Percentiles rank a stretch among this genome's conserved stretches.
Conservation (phyloP, 2,329 filamentous ascomycete genomes). For the Diaporthe sp. region DNA sequence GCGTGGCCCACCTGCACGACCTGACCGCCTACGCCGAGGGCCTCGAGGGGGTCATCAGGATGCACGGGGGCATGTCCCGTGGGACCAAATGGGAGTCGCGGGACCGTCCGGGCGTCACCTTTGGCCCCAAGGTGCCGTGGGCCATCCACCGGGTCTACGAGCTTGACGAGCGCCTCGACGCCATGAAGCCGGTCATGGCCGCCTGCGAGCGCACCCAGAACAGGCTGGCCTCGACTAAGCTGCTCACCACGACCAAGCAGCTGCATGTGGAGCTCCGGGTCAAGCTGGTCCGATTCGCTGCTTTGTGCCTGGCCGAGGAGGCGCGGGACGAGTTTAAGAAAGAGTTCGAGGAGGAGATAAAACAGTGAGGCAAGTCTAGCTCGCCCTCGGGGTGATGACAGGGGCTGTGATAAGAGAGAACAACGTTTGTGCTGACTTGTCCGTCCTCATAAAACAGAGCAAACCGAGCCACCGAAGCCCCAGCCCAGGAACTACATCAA, state of each 20-base stretch:
- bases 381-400: neutral
- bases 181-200: neutral
- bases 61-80: neutral
- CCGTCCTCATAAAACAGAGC: neutral
- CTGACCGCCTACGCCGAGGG: neutral
- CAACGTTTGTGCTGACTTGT: neutral
- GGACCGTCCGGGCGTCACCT: neutral
- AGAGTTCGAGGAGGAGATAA: neutral
- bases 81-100: neutral
- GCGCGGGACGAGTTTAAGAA: neutral
- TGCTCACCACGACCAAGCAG: neutral
- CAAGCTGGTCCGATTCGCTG: neutral
- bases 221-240: neutral
- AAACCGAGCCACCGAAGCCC: no score
- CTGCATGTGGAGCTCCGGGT: neutral
- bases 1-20: neutral
- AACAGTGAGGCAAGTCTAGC: neutral
- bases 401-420: neutral
- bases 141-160: neutral
- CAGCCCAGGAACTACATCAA: neutral
- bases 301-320: neutral
- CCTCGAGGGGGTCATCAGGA: neutral
- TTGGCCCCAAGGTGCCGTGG: neutral
- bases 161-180: neutral
- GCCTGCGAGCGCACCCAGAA: neutral